These are phyloP conservation scores for Penicillium subrubescens DNA, from an alignment of 495 filamentous ascomycete genomes.

Conservation along the genomic window DNA sequence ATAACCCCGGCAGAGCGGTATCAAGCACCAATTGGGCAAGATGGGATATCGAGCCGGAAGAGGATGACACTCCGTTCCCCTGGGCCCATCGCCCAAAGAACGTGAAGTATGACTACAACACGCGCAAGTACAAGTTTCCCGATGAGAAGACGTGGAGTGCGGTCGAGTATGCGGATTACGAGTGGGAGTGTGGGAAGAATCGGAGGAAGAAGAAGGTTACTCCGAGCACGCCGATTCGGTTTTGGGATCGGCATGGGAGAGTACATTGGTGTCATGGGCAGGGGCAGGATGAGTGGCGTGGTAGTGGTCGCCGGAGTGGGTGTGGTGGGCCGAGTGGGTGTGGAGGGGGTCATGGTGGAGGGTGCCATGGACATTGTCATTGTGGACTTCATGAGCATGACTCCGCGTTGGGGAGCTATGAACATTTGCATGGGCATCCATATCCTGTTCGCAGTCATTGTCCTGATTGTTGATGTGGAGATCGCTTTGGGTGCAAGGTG, in stretches of 20 bases:
- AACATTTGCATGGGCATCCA: neutral
- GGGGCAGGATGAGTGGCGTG: slow-evolving; percentile 19
- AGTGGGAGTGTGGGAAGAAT: slow-evolving; percentile 1
- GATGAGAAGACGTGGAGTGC: slow-evolving; percentile 33
- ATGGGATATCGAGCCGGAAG: slow-evolving; percentile 20
- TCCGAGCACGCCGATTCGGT: slow-evolving; percentile 29
- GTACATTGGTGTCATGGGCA: slow-evolving; percentile 18
- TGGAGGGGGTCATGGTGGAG: neutral
- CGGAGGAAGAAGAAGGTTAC: slow-evolving; percentile 7
- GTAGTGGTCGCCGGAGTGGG: slow-evolving; percentile 29
- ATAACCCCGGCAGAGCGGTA: neutral
- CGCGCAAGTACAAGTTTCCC: slow-evolving; percentile 32
- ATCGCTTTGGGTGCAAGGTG: neutral
- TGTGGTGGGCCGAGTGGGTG: slow-evolving; percentile 6
- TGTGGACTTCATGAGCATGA: neutral
- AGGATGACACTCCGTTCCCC: slow-evolving; percentile 10
- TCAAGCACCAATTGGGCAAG: slow-evolving; percentile 25
- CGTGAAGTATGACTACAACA: slow-evolving; percentile 35
- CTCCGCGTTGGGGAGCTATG: neutral
- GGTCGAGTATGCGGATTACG: slow-evolving; percentile 32
- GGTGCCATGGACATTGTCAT: neutral
- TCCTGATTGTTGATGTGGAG: neutral
- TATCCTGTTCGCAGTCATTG: neutral
- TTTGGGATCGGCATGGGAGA: slow-evolving; percentile 34
- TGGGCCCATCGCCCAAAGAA: slow-evolving; percentile 17